Base-by-base conservation (phyloP, 2,329 filamentous ascomycete species). In the Claviceps purpurea region DNA sequence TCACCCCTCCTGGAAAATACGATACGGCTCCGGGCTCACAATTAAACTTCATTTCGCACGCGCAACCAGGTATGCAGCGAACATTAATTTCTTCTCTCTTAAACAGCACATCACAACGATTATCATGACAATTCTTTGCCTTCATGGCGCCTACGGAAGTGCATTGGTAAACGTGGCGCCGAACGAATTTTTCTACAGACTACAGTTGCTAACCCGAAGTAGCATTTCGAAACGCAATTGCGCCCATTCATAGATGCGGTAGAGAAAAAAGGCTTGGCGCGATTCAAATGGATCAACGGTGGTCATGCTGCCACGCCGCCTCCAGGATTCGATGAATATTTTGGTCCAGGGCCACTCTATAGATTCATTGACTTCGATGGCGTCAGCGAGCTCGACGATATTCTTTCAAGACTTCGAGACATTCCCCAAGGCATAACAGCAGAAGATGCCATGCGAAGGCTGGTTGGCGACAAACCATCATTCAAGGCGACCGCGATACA, bases 221-320 rank as follows among this genome's bases (percentile, higher is more conserved):
- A 54, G 50, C 30, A 38, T 40, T 54, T 54, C 11, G 6, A 38
- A 38, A 40, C 39, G 26, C 52, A 51, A 14, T 47, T 54, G 18
- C 22, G 3, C 14, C 52, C 50, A 10, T 52, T 54, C 2, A 14
- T 50, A 34, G 34, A 48, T 7, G 52, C 43, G 18, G 39, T 51
- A 13, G 43, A 45, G 4, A 34, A 18, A 20, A 34, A 22, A 11
- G n/a, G 46, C 16, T 20, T 40, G 3, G 37, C 34, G 5, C 47
- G 16, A 14, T 51, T 53, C 39, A 48, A 50, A 39, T 53, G 52
- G 52, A 51, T 53, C 34, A 48, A 53, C 34, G 52, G 52, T 5
- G 43, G 37, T 11, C 38, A 53, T 16, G 1, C 30, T 5, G 52
- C 22, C 2, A 22, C 13, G 4, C 49, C 48, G 4, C 48, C 52